These are phyloP conservation scores for Ceratobasidium sp. DNA, from an alignment of 1,284 basidiomycete genomes.

Conservation along the genomic window DNA sequence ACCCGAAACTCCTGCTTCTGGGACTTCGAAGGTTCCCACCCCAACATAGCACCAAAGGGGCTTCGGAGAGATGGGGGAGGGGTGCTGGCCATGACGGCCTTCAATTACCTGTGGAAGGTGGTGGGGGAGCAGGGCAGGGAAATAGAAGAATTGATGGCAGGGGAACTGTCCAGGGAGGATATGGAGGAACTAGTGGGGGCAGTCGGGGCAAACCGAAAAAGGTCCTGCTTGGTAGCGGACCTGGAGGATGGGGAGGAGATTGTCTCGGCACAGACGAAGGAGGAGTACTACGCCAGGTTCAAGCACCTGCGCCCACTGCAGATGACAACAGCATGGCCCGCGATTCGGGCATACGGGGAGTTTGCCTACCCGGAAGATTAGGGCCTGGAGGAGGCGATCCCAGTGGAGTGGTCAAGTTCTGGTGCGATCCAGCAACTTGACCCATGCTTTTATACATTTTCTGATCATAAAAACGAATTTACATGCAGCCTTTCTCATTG, in stretches of 20 bases:
- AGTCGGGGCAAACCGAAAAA: no score
- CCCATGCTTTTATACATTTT: no score
- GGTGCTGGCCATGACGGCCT: neutral
- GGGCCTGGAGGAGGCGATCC: no score
- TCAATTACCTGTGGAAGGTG: no score
- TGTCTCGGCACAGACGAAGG: neutral
- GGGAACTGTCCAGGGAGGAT: no score
- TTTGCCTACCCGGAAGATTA: neutral
- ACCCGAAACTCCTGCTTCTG: neutral
- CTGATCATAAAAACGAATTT: no score
- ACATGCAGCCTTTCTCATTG: no score
- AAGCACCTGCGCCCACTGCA: neutral
- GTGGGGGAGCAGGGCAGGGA: no score
- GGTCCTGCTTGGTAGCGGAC: no score
- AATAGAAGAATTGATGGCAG: no score
- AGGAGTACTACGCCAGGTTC: neutral
- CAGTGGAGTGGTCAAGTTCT: no score
- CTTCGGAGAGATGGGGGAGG: neutral
- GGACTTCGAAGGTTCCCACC: neutral
- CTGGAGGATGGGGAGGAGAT: neutral
- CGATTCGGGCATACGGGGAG: neutral
- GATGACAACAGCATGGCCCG: neutral
- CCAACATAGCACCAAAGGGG: neutral
- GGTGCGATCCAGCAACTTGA: no score
- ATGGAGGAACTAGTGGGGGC: neutral